phyloP scores from a whole-genome alignment of 495 filamentous ascomycete species.

The Penicillium atrosanguineum region DNA sequence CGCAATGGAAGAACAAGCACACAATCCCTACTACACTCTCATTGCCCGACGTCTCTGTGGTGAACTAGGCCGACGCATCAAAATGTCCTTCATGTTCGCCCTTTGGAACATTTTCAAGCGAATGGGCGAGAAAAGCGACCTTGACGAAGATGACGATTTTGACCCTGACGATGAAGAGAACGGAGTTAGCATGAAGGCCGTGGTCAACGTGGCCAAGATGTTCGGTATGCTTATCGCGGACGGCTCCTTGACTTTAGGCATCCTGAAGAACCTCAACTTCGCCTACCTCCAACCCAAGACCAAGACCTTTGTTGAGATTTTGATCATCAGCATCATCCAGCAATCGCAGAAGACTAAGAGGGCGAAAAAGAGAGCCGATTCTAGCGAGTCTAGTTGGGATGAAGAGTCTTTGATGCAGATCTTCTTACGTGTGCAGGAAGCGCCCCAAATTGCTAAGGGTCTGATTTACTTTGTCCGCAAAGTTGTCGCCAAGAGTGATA shows the following conservation, averaged over 20 bases:
- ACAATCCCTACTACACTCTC: conserved; percentile 92
- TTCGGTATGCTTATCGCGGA: conserved; percentile 73
- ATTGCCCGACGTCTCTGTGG: conserved; percentile 73
- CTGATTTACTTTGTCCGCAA: conserved; percentile 77
- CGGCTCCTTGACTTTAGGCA: conserved; percentile 57
- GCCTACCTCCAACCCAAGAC: conserved; percentile 73
- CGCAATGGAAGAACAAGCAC: conserved; percentile 72
- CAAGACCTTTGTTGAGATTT: conserved; percentile 71
- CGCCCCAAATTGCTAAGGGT: conserved; percentile 63
- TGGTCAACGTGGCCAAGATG: conserved; percentile 90
- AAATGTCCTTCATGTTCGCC: conserved; percentile 78
- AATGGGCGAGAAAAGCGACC: conserved; percentile 68
- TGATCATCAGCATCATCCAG: conserved; percentile 72
- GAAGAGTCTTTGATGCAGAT: conserved; percentile 59
- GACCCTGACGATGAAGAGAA: conserved; percentile 49
- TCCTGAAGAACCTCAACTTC: conserved; percentile 77
- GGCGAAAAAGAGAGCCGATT: conserved; percentile 24
- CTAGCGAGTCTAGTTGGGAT: conserved; percentile 32
- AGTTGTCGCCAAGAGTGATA: conserved; percentile 69
- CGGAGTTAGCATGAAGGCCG: conserved; percentile 53
- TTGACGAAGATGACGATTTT: conserved; percentile 51
- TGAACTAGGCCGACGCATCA: conserved; percentile 61
- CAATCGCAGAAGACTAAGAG: conserved; percentile 50
- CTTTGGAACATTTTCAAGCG: conserved; percentile 86
- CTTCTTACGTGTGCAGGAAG: conserved; percentile 59